These are phyloP conservation scores for Sanghuangporus weigelae DNA, from an alignment of 1,284 basidiomycete species.

Conservation along the genomic window DNA sequence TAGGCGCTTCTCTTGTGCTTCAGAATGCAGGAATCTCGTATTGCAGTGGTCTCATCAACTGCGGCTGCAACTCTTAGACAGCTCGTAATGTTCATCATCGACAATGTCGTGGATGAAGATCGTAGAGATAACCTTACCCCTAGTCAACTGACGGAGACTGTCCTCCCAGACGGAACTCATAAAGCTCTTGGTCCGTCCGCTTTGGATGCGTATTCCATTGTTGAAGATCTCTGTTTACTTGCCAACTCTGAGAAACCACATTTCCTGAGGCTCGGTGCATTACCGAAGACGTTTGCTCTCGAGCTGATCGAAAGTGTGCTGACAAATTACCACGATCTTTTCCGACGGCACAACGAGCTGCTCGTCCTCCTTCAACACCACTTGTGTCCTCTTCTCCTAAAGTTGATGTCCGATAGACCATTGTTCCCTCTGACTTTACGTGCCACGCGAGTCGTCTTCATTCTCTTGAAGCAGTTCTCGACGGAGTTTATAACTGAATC, in stretches of 20 bases:
- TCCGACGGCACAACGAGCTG: constrained; percentile 83
- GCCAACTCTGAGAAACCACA: constrained; percentile 79
- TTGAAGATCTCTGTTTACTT: constrained; percentile 86
- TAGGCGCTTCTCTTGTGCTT: constrained; percentile 90
- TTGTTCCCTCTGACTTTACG: constrained; percentile 87
- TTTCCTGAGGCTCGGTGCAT: constrained; percentile 78
- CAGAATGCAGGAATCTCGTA: constrained; percentile 90
- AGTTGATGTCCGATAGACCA: constrained; percentile 78
- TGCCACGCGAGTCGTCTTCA: constrained; percentile 88
- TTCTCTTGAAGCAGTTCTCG: constrained; percentile 90
- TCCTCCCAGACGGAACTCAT: constrained; percentile 59
- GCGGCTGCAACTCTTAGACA: constrained; percentile 95
- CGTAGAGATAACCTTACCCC: constrained; percentile 35
- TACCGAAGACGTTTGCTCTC: constrained; percentile 92
- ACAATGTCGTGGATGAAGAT: constrained; percentile 87
- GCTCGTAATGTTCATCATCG: constrained; percentile 96
- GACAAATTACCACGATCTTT: constrained; percentile 88
- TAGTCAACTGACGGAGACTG: constrained; percentile 37
- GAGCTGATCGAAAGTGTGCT: constrained; percentile 96
- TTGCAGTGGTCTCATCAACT: constrained; percentile 94
- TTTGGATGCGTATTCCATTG: constrained; percentile 82
- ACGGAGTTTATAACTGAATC: constrained; percentile 74
- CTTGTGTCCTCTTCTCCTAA: constrained; percentile 86
- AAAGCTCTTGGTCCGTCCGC: constrained; percentile 73
- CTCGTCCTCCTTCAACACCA: constrained; percentile 82